Conservation (phyloP, 345 rosid species). For the Acer negundo region DNA sequence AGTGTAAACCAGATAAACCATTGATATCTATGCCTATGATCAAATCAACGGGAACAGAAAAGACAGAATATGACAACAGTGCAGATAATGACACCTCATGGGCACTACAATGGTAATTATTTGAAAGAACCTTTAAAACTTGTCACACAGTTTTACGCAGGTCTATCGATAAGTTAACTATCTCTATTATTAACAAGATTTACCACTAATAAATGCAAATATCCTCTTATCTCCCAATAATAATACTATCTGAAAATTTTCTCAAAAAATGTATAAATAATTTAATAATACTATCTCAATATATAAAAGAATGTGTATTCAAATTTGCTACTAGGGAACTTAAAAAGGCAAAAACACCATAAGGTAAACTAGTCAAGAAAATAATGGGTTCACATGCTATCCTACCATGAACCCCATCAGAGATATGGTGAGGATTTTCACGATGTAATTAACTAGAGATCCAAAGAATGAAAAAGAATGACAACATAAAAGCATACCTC, state of each 20-base stretch:
- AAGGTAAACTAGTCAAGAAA: background rate
- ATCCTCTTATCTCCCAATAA: background rate
- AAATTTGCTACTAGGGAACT: background rate
- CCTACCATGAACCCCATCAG: background rate
- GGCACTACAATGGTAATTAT: background rate
- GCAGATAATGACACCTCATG: background rate
- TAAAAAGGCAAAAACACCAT: background rate
- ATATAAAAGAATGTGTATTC: too few species aligned
- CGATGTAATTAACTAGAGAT: slow-evolving; percentile 1
- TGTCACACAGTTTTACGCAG: background rate
- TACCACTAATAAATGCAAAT: background rate
- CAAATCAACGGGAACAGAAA: background rate
- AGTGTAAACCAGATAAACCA: slow-evolving; percentile 4
- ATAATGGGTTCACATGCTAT: background rate
- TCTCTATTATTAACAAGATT: background rate
- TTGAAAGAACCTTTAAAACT: background rate
- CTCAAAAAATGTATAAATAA: background rate
- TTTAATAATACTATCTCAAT: too few species aligned
- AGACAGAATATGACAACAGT: background rate
- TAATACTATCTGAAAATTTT: background rate
- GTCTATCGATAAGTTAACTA: too few species aligned
- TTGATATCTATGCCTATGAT: background rate
- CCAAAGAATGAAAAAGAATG: slow-evolving; percentile 10
- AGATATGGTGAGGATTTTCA: background rate
- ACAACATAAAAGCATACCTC: slow-evolving; percentile 53